Evolutionary conservation across 148 eudicot species (phyloP).

Genomic region (Talinum fruticosum): DNA sequence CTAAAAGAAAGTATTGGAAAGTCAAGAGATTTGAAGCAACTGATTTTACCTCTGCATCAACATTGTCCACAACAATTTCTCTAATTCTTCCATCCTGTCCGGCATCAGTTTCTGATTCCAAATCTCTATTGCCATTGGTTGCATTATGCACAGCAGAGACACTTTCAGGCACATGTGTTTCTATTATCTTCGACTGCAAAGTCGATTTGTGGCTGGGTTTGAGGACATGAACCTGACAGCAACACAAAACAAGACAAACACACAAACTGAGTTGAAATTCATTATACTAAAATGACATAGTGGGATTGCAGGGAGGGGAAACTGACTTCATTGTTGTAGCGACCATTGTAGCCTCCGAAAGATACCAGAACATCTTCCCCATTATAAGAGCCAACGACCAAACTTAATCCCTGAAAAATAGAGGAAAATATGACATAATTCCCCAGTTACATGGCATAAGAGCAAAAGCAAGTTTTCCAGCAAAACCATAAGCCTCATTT

Average conservation of each 20-base stretch:
- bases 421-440: neutral
- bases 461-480: neutral
- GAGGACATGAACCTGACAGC: constrained; percentile 70
- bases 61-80: constrained; percentile 74
- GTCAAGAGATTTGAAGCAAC: neutral
- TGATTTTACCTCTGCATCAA: constrained; percentile 42
- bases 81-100: constrained; percentile 77
- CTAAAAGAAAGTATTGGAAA: neutral
- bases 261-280: constrained; percentile 5
- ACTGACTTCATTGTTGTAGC: constrained; percentile 88
- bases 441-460: neutral
- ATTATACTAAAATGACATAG: neutral
- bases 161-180: constrained; percentile 65
- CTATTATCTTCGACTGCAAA: constrained; percentile 63
- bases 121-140: constrained; percentile 65
- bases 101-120: constrained; percentile 64
- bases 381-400: constrained; percentile 73
- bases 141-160: constrained; percentile 75
- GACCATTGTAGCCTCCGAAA: constrained; percentile 98
- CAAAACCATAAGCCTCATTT: neutral
- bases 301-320: neutral
- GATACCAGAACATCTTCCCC: constrained; percentile 80
- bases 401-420: constrained; percentile 78
- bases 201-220: constrained; percentile 95
- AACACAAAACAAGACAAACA: constrained; percentile 15